A percentile compares a stretch with the other conserved stretches of the same genome.
Evolutionary conservation across 768 basidiomycete species (phyloP).

Genomic region (Podaxis rugospora): DNA sequence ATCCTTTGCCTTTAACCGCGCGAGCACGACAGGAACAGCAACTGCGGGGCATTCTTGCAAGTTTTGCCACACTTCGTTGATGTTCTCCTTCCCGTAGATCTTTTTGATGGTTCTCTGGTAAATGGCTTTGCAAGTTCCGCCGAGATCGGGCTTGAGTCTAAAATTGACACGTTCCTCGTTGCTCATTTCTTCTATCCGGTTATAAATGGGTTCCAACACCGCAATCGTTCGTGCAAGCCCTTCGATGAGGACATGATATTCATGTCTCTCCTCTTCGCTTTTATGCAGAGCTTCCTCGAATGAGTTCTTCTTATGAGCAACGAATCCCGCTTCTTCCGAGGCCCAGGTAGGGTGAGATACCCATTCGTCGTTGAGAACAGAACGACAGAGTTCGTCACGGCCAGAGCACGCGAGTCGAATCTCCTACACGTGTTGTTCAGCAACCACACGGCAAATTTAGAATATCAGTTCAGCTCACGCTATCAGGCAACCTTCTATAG

Average conservation of each 20-base stretch:
- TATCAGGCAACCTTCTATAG: constrained; percentile 84
- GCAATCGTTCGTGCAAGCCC: constrained; percentile 88
- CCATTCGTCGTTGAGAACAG: constrained; percentile 96
- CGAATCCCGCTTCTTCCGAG: constrained; percentile 92
- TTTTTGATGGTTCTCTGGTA: constrained; percentile 94
- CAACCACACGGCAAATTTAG: not conserved
- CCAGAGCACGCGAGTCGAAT: constrained; percentile 88
- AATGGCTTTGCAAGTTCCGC: constrained; percentile 81
- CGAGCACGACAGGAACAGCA: constrained; percentile 87
- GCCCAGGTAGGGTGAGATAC: constrained; percentile 99
- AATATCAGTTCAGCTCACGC: constrained; percentile 50
- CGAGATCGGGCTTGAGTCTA: constrained; percentile 82
- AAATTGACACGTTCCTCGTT: constrained; percentile 79
- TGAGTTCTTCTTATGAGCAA: constrained; percentile 93
- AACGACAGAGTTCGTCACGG: constrained; percentile 90
- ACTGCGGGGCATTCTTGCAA: constrained; percentile 90
- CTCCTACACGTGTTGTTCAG: constrained; percentile 51
- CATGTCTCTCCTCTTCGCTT: constrained; percentile 97
- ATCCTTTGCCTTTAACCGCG: constrained; percentile 87
- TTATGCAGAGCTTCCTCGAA: constrained; percentile 96
- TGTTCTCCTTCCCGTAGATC: constrained; percentile 82
- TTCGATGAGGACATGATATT: constrained; percentile 95
- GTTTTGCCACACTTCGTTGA: constrained; percentile 73
- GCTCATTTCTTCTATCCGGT: constrained; percentile 84
- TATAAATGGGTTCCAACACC: constrained; percentile 81